Base-by-base conservation (phyloP, 2,329 filamentous ascomycete species). In the Aspergillus spinulosporus region DNA sequence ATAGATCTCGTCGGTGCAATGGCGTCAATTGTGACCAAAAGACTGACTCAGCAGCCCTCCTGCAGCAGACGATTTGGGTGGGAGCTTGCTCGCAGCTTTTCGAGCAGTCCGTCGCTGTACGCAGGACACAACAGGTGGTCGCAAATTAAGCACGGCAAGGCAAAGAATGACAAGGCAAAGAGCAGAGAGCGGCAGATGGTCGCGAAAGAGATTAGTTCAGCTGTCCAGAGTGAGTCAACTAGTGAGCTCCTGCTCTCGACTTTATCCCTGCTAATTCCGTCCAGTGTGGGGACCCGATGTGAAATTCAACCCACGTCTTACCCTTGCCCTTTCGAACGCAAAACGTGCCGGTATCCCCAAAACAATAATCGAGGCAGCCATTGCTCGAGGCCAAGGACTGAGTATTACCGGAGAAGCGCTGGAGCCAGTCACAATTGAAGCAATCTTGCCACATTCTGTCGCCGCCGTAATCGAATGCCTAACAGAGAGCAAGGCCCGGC, bases 141-240 rank as follows among this genome's bases (percentile, higher is more conserved):
- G 56, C 96, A 94, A 68, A 97, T 97, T 76, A 90, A 88, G 70
- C 94, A 97, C 74, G 91, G 94, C 73, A 99, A 99, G 75, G 92
- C 88, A 50, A 90, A 88, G 59, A 88, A 87, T 56, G 94, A 99
- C 73, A 74, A 72, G 56, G 71, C 87, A 65, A 96, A 92, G 75
- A 90, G 86, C 74, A 82, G 82, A 43, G 81, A 87, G 64, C 87
- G 92, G 31, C 84, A 82, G 46, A 73, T 80, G 44, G 83, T 95
- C 65, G 82, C 87, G 21, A 87, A 89, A 63, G 84, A 88, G 58
- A 88, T 97, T 56, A 84, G 87, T 49, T 82, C 87, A 59, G 87
- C 87, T 57, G 90, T 90, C 1, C 92, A 89, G 77, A 78, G 89
- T 90, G 74, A 64, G 81, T 72, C 42, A n/a, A 29, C 12, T 43